Evolutionary conservation across 108 stramenopile genomes (phyloP), one percentile per base, ranked within the genome.

Genomic region (Pseudonitzschia multiseries): DNA sequence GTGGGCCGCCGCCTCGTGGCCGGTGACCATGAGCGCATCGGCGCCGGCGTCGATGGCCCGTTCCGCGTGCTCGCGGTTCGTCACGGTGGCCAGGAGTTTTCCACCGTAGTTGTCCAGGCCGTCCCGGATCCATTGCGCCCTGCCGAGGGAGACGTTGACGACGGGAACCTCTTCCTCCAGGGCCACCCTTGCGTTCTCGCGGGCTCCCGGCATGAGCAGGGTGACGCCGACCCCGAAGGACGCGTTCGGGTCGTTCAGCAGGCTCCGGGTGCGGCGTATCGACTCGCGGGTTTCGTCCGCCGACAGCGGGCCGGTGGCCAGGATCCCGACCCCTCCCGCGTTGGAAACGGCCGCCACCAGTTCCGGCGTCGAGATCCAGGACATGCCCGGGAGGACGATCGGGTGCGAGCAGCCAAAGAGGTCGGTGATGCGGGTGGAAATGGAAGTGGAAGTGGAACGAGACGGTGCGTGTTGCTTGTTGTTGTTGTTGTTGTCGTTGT

Each of bases 1-100:
- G 71, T 96, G 95, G 15, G 95, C 95, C 0, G 95, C 95, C n/a
- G 95, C 95, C 74, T 96, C 95, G 64, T 96, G 92, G 4, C 95
- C 95, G 2, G 95, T 96, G 3, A 87, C 84, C 87, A 96, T 86
- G 41, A 96, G 68, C 0, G 92, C 92, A 84, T 96, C 92, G 20
- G 92, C 92, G 9, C 92, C 92, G 2, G 85, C 68, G 21, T 90
- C 82, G 46, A 78, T 20, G 6, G 92, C 94, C 3, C 79, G 78
- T 36, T 74, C 50, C 8, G 95, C 95, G 68, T 96, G 95, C 46
- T 89, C 83, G 13, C 78, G 79, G 71, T 89, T 92, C 20, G 90
- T 91, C 6, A 96, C 90, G 24, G 95, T 96, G 13, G 90, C 81
- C 24, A 96, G 52, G 21, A 96, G 68, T 61, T 83, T 93, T 21